Conservation (phyloP, 441 rosid species). For the Dalechampia spathulata region DNA sequence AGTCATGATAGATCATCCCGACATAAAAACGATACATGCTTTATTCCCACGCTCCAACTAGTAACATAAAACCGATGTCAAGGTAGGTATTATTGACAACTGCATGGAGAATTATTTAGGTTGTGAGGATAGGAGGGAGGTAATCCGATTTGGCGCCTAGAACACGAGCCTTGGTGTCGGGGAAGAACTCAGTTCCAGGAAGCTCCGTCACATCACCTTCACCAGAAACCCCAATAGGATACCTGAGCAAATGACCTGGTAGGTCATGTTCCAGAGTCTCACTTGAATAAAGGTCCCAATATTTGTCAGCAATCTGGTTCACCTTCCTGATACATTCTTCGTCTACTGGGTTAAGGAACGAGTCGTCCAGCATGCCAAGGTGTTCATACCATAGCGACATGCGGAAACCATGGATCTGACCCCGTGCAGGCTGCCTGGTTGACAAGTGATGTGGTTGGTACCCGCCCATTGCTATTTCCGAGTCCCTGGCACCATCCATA, state of each 20-base stretch:
- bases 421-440: slow-evolving; percentile 76
- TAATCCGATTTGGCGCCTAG: slow-evolving; percentile 85
- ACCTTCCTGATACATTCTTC: slow-evolving; percentile 59
- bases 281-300: slow-evolving; percentile 88
- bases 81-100: too few species aligned
- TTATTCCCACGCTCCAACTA: too few species aligned
- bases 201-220: slow-evolving; percentile 67
- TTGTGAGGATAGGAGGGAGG: slow-evolving; percentile 92
- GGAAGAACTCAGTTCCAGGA: slow-evolving; percentile 74
- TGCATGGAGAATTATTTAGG: too few species aligned
- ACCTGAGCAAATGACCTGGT: slow-evolving; percentile 94
- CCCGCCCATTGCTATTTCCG: slow-evolving; percentile 98
- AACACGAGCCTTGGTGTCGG: slow-evolving; percentile 83
- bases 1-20: too few species aligned
- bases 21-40: too few species aligned
- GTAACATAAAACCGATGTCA: too few species aligned
- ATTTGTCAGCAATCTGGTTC: slow-evolving; percentile 71
- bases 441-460: slow-evolving; percentile 91
- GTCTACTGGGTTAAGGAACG: slow-evolving; percentile 72
- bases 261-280: slow-evolving; percentile 78
- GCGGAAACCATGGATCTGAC: slow-evolving; percentile 96
- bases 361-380: slow-evolving; percentile 81
- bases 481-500: slow-evolving; percentile 97
- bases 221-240: slow-evolving; percentile 61
- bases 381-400: slow-evolving; percentile 96